Base-by-base conservation (phyloP, 129 eudicot species). In the Arctium minus region DNA sequence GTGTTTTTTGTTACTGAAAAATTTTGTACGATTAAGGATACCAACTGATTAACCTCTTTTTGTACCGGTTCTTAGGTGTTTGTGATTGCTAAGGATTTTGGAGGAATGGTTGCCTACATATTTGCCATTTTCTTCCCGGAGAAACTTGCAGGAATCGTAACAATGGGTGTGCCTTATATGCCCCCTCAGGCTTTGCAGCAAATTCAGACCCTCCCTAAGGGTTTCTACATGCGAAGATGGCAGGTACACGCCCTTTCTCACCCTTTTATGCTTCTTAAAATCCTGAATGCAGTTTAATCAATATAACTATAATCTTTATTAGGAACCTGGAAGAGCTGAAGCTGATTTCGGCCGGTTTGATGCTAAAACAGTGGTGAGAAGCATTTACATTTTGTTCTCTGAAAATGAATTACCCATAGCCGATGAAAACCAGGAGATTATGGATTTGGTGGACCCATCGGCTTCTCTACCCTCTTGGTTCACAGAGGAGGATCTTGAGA, bases 281-380 rank as follows among this genome's bases (percentile, higher is more conserved):
- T 33, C 32, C 17, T 1, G 68, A 46, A 17, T 29, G 7, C 27
- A 60, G 29, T 60, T 60, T 60, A 4, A 5, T 60, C 27, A 22
- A 30, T 30, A 62, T 9, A 40, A 35, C 12, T 4, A 12, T 31
- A 42, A 39, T 72, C 11, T 17, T 73, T 1, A 74, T 39, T 12
- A 90, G 91, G 87, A 78, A 79, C 88, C 89, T 46, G 91, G 91
- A 46, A 83, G 88, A 79, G 93, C 91, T 33, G 93, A 90, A 80
- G 91, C 89, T 53, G 91, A 90, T 75, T 90, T 90, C 27, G 86
- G 93, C 0, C 82, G 91, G 10, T 36, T 88, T 68, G 89, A 87
- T 80, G 89, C 85, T 31, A 90, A 85, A 69, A 85, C 86, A 3
- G 91, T 84, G 17, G 86, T 88, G 64, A 74, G 83, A 36, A 88